These are phyloP conservation scores for Brassica carinata DNA, from an alignment of 345 rosid genomes.

Conservation along the genomic window DNA sequence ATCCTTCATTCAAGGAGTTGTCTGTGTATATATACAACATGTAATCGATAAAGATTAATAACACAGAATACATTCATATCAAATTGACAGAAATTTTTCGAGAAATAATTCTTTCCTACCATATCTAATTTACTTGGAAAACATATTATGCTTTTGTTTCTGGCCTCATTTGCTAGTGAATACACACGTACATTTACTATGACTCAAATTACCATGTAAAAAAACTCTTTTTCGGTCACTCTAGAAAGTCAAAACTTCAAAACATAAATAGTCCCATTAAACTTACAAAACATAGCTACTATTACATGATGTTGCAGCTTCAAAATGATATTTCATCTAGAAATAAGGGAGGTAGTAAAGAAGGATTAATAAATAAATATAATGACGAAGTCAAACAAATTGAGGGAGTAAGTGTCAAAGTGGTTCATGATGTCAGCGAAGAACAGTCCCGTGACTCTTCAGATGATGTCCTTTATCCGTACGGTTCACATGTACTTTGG, in stretches of 20 bases:
- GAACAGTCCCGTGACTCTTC: conserved; percentile 25
- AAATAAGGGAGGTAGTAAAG: not conserved
- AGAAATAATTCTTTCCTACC: no score
- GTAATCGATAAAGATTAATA: no score
- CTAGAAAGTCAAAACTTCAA: not conserved
- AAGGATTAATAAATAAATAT: conserved; percentile 8
- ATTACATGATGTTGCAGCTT: not conserved
- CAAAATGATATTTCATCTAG: not conserved
- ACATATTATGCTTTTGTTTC: no score
- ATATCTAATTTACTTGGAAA: no score
- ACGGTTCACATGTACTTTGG: conserved; percentile 40
- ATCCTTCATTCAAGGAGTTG: no score
- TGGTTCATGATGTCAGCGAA: conserved; percentile 16
- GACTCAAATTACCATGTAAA: not conserved
- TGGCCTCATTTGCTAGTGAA: no score
- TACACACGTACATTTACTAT: not conserved
- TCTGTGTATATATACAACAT: no score
- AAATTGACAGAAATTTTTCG: no score
- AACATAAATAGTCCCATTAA: not conserved
- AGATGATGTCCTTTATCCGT: conserved; percentile 30
- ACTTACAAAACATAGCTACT: conserved; percentile 3
- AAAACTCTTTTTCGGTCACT: not conserved
- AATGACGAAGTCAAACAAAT: conserved; percentile 31
- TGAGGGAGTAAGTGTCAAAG: conserved; percentile 28
- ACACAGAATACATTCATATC: no score